Percentiles rank a stretch among this genome's conserved stretches.
Evolutionary conservation across 805 yeast species (phyloP).

Genomic region (Myxozyma neotropica): DNA sequence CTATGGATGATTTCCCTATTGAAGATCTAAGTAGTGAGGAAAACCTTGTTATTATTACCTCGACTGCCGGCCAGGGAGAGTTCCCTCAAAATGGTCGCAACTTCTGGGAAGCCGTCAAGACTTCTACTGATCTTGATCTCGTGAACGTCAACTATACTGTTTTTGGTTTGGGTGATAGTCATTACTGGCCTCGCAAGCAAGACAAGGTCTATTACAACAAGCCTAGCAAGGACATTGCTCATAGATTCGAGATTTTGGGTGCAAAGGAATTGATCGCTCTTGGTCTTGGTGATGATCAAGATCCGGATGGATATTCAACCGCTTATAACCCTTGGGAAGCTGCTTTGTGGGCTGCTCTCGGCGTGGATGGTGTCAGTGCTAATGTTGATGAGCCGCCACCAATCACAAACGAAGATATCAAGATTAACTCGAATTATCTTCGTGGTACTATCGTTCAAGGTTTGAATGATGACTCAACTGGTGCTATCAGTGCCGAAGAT

Average conservation of each 20-base stretch:
- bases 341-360: conserved; percentile 81
- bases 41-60: conserved; percentile 66
- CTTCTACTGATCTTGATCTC: conserved; percentile 64
- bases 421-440: conserved; percentile 78
- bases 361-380: conserved; percentile 78
- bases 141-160: conserved; percentile 59
- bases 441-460: conserved; percentile 95
- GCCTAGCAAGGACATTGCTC: conserved; percentile 75
- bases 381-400: conserved; percentile 89
- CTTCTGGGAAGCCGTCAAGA: conserved; percentile 73
- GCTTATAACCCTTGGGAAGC: conserved; percentile 90
- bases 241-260: conserved; percentile 67
- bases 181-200: conserved; percentile 96
- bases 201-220: conserved; percentile 93
- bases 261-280: conserved; percentile 71
- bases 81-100: conserved; percentile 79
- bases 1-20: conserved; percentile 71
- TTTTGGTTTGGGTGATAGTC: conserved; percentile 79
- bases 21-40: conserved; percentile 75
- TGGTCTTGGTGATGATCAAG: conserved; percentile 96
- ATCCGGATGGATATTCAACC: conserved; percentile 91
- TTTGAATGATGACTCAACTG: conserved; percentile 76
- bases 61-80: conserved; percentile 87
- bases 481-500: conserved; percentile 86
- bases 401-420: conserved; percentile 94